phyloP scores from a whole-genome alignment of 2,329 filamentous ascomycete species.

The Monascus ruber region DNA sequence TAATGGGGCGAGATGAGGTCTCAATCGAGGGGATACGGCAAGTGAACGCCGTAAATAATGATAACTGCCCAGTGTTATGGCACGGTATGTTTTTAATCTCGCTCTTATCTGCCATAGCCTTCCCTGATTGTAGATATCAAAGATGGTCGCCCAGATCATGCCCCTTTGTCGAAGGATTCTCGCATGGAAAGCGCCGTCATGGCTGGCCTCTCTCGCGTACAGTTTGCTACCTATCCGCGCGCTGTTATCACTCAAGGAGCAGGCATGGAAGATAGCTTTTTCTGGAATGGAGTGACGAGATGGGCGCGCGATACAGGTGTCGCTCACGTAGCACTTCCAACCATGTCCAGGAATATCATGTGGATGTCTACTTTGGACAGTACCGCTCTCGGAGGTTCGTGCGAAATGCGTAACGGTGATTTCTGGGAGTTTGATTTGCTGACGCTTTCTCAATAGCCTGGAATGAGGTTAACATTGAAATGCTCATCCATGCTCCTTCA shows the following conservation, averaged over 20 bases:
- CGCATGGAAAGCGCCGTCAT: conserved; percentile 56
- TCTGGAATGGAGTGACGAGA: conserved; percentile 49
- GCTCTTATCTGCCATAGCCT: conserved; percentile 30
- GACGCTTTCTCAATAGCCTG: conserved; percentile 44
- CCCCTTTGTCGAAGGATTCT: conserved; percentile 55
- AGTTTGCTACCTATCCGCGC: conserved; percentile 64
- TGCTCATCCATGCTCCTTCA: conserved; percentile 66
- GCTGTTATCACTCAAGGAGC: conserved; percentile 62
- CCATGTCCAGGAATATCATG: conserved; percentile 47
- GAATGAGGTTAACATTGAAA: conserved; percentile 68
- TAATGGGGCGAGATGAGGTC: conserved; percentile 65
- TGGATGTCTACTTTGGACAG: conserved; percentile 76
- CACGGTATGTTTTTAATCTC: conserved; percentile 41
- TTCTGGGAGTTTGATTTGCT: conserved; percentile 1
- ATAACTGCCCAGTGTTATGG: conserved; percentile 53
- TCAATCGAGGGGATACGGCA: conserved; percentile 56
- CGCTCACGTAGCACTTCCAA: conserved; percentile 66
- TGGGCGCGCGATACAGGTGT: conserved; percentile 42
- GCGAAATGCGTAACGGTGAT: too few relatives aligned
- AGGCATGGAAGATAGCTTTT: conserved; percentile 54
- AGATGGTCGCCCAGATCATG: conserved; percentile 65
- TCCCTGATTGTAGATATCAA: background rate
- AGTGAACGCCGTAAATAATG: conserved; percentile 65
- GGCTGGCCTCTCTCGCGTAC: conserved; percentile 59
- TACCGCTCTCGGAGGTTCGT: conserved; percentile 50